These are phyloP conservation scores for Blastomyces percursus DNA, from an alignment of 2,329 filamentous ascomycete genomes.

Conservation along the genomic window DNA sequence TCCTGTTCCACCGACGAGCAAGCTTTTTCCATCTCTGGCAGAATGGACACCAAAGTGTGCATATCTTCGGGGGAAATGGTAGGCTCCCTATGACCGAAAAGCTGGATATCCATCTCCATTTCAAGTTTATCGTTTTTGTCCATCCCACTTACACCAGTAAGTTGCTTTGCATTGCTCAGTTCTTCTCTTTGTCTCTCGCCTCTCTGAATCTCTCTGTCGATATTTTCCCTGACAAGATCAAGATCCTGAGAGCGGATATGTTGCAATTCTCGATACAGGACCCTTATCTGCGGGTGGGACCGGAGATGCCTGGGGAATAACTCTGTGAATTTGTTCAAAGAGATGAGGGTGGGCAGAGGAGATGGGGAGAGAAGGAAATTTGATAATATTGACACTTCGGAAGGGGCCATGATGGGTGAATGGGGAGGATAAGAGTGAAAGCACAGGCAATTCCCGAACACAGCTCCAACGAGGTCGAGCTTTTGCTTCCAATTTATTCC, in stretches of 20 bases:
- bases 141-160: slow-evolving; percentile 26
- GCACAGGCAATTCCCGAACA: neutral
- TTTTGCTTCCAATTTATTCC: neutral
- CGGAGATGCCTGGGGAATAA: slow-evolving; percentile 62
- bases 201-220: slow-evolving; percentile 28
- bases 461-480: neutral
- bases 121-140: slow-evolving; percentile 28
- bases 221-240: slow-evolving; percentile 52
- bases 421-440: neutral
- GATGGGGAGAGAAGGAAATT: slow-evolving; percentile 71
- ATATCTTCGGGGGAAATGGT: slow-evolving; percentile 30
- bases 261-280: slow-evolving; percentile 70
- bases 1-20: slow-evolving; percentile 56
- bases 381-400: slow-evolving; percentile 62
- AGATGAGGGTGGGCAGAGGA: slow-evolving; percentile 60
- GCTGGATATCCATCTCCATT: slow-evolving; percentile 42
- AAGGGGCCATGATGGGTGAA: slow-evolving; percentile 51
- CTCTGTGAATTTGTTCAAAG: slow-evolving; percentile 62
- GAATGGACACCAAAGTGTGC: slow-evolving; percentile 54
- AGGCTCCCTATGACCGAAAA: slow-evolving; percentile 41
- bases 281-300: slow-evolving; percentile 54
- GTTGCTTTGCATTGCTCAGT: slow-evolving; percentile 24
- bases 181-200: slow-evolving; percentile 30
- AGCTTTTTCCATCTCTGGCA: slow-evolving; percentile 59
- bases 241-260: slow-evolving; percentile 58